Base-by-base conservation (phyloP, 164 flowering plant species). In the Magnolia kwangsiensis region DNA sequence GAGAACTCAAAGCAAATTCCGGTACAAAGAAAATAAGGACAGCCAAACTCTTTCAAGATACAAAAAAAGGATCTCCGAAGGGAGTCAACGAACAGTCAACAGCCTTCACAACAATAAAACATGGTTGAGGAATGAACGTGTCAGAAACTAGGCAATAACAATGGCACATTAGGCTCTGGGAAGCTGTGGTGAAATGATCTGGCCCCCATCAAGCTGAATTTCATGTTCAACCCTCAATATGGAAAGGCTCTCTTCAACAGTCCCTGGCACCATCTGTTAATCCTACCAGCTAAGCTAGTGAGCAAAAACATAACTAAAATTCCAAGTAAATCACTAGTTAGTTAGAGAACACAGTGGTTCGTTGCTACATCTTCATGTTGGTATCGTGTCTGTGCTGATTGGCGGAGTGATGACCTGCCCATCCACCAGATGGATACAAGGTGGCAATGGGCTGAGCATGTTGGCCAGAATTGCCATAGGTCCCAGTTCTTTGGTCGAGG, bases 401-500 rank as follows among this genome's bases (percentile, higher is more conserved):
- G 7, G 75, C 50, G 18, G 73, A 71, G 3, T 76, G 79, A 31
- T 80, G 69, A 80, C 67, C 80, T 63, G 85, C 82, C 91, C 96
- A 84, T 80, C 80, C 86, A 86, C 88, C 81, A 71, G 76, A 27
- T 50, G 90, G 68, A 77, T 90, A 92, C 82, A 84, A 80, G 8
- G 86, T 83, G 6, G 86, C 83, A 84, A 90, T 82, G 64, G 77
- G 80, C 59, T 85, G 93, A 49, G 88, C 69, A 7, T 88, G 83
- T 74, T 88, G 94, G 77, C 76, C 77, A 23, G 82, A 50, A 72
- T 82, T 85, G 79, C 73, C 78, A 80, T 72, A 90, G 72, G 86
- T 71, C 67, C 78, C 88, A 21, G 85, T 74, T 24, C 73, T 79
- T 0, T 79, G 81, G 76, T 88, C 82, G 68, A 81, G 72, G 29